phyloP scores from a whole-genome alignment of 163 green algal species.

The Prototheca wickerhamii region DNA sequence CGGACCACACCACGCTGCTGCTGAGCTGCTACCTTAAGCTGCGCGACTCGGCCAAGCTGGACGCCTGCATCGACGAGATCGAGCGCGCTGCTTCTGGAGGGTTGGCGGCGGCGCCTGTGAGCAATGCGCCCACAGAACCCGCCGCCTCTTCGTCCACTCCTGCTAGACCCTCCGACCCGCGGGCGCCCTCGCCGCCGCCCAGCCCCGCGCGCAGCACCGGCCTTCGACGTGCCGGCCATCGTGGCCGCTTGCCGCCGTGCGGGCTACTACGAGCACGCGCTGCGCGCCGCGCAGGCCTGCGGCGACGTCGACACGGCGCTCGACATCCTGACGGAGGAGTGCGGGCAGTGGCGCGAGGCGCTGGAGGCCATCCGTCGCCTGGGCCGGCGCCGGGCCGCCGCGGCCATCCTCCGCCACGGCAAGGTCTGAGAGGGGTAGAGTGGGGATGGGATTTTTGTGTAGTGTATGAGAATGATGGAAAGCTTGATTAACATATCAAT shows the following conservation, averaged over 20 bases:
- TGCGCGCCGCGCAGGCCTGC: slow-evolving; percentile 63
- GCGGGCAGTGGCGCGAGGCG: slow-evolving; percentile 45
- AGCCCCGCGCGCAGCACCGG: background rate
- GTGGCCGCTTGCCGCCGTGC: slow-evolving; percentile 64
- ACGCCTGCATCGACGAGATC: slow-evolving; percentile 57
- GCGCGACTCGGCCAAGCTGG: slow-evolving; percentile 62
- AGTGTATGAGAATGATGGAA: slow-evolving; percentile 34
- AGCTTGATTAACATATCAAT: background rate
- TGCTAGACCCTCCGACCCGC: no score
- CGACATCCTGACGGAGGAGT: slow-evolving; percentile 49
- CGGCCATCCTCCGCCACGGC: slow-evolving; percentile 63
- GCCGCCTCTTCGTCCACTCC: no score
- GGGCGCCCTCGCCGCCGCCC: no score
- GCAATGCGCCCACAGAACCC: background rate
- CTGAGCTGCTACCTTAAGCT: slow-evolving; percentile 85
- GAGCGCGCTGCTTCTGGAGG: background rate
- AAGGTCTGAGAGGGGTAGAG: slow-evolving; percentile 9
- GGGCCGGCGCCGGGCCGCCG: slow-evolving; percentile 28
- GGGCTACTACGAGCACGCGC: slow-evolving; percentile 80
- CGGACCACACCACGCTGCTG: slow-evolving; percentile 88
- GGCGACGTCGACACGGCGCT: slow-evolving; percentile 61
- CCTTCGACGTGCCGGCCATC: slow-evolving; percentile 41
- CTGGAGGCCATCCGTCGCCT: slow-evolving; percentile 56
- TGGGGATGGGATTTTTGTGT: background rate
- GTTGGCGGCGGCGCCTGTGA: background rate